phyloP scores from a whole-genome alignment of 129 eudicot genomes.

The Arctium minus region DNA sequence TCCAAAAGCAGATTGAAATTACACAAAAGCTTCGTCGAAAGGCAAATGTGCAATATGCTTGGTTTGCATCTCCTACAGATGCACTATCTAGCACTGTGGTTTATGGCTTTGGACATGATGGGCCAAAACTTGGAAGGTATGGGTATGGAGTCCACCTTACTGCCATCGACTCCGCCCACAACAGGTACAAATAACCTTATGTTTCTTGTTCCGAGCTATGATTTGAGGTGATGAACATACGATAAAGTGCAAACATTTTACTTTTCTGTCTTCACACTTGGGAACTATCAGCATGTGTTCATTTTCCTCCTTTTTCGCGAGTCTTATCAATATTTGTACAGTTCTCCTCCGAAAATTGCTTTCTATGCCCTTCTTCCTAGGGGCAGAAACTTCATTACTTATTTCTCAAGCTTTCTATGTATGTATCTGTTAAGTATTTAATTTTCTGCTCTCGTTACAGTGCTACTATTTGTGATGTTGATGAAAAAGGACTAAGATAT shows the following conservation, averaged over 20 bases:
- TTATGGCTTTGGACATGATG: slow-evolving; percentile 48
- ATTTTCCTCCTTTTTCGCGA: no score
- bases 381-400: background rate
- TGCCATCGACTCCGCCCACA: slow-evolving; percentile 31
- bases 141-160: slow-evolving; percentile 62
- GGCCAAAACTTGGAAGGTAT: slow-evolving; percentile 41
- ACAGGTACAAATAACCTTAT: slow-evolving; percentile 36
- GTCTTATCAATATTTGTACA: background rate
- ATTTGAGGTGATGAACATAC: background rate
- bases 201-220: background rate
- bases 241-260: background rate
- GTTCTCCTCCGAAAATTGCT: background rate
- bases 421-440: background rate
- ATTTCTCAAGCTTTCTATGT: background rate
- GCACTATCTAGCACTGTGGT: slow-evolving; percentile 28
- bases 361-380: background rate
- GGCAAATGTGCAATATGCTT: slow-evolving; percentile 56
- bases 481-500: slow-evolving; percentile 57
- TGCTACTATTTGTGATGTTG: slow-evolving; percentile 54
- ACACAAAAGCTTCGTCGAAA: slow-evolving; percentile 47
- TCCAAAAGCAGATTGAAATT: slow-evolving; percentile 57
- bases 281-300: background rate
- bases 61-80: slow-evolving; percentile 43
- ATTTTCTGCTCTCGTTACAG: slow-evolving; percentile 34
- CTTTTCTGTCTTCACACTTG: background rate